Percentiles rank a stretch among this genome's conserved stretches.
Evolutionary conservation across 2,329 filamentous ascomycete species (phyloP).

Genomic region (Fragosphaeria purpurea): DNA sequence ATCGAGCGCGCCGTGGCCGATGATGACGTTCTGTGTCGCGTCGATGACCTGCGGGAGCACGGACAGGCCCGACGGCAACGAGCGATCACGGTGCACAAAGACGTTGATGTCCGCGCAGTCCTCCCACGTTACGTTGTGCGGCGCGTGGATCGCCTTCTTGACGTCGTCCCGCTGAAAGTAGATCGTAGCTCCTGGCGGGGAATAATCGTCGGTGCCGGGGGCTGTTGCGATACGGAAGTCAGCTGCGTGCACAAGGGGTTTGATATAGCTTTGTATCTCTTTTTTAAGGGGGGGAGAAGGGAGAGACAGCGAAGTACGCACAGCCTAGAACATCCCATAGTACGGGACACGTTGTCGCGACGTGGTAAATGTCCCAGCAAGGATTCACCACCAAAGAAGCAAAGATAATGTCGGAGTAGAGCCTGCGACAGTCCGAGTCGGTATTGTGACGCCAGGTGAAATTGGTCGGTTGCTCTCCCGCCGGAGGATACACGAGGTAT

Average conservation of each 20-base stretch:
- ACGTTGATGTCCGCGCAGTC: conserved; percentile 38
- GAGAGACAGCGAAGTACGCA: not conserved
- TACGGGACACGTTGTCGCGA: conserved; percentile 61
- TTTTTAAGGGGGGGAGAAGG: too few relatives aligned
- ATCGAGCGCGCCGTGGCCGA: conserved; percentile 63
- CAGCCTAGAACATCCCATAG: conserved; percentile 58
- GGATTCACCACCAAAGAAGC: conserved; percentile 55
- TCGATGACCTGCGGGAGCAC: conserved; percentile 65
- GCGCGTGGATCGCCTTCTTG: conserved; percentile 21
- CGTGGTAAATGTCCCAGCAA: conserved; percentile 69
- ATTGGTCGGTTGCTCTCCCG: conserved; percentile 43
- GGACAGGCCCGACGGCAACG: conserved; percentile 41
- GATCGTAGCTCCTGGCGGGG: conserved; percentile 49
- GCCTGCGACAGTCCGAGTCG: conserved; percentile 40
- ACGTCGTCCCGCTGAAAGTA: conserved; percentile 59
- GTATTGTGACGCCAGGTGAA: conserved; percentile 32
- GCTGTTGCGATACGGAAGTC: conserved; percentile 18
- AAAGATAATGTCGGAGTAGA: conserved; percentile 45
- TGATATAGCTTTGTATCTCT: too few relatives aligned
- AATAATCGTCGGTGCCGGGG: conserved; percentile 54
- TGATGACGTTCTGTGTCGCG: conserved; percentile 59
- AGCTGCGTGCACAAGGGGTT: too few relatives aligned
- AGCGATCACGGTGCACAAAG: conserved; percentile 38
- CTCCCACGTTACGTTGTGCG: conserved; percentile 34
- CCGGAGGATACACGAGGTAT: conserved; percentile 60